phyloP scores from a whole-genome alignment of 768 basidiomycete genomes.

The Galerina marginata region DNA sequence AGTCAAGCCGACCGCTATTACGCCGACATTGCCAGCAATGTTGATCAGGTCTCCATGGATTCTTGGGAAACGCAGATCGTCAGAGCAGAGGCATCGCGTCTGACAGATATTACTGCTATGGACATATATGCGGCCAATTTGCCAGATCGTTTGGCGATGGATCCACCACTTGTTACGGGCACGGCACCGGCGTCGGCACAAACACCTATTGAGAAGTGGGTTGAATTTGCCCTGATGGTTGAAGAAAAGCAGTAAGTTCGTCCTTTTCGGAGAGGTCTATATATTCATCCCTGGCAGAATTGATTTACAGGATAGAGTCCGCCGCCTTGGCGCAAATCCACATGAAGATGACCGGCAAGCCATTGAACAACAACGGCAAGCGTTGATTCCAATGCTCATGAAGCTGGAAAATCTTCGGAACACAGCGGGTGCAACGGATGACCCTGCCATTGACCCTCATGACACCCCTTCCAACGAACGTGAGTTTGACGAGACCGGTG shows the following conservation, averaged over 20 bases:
- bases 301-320: too few species aligned
- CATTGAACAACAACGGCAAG: too few species aligned
- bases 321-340: too few species aligned
- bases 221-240: slow-evolving; percentile 2
- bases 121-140: slow-evolving; percentile 5
- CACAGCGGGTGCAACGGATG: too few species aligned
- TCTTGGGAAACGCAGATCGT: slow-evolving; percentile 1
- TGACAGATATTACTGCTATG: background rate
- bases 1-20: background rate
- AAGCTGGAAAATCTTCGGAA: too few species aligned
- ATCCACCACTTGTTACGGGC: background rate
- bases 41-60: background rate
- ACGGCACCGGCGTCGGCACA: background rate
- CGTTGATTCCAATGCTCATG: too few species aligned
- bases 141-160: background rate
- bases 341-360: too few species aligned
- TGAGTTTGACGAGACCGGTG: too few species aligned
- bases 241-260: slow-evolving; percentile 12
- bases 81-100: background rate
- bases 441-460: too few species aligned
- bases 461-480: too few species aligned
- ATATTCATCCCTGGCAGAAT: too few species aligned
- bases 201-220: background rate
- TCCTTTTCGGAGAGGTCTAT: too few species aligned
- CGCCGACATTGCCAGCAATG: background rate